Base-by-base conservation (phyloP, 1,284 basidiomycete genomes). In the Ganoderma leucocontextum region DNA sequence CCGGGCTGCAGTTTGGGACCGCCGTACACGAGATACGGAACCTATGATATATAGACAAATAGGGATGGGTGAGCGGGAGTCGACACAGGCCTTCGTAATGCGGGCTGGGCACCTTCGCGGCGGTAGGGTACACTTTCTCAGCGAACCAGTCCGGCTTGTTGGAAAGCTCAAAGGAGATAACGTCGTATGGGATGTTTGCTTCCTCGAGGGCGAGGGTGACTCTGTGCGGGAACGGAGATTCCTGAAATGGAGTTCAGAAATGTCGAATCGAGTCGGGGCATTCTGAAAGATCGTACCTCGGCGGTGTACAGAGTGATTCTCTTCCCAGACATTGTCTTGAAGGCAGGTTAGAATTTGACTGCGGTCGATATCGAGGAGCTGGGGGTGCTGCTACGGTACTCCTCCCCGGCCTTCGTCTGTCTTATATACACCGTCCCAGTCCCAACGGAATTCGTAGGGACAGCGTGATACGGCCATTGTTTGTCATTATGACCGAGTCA, bases 1-100 rank as follows among this genome's bases (percentile, higher is more conserved):
- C 82, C 75, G 0, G 85, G 82, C 15, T 82, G 75, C 3, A 82
- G 82, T n/a, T 81, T 75, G 2, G 89, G 86, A 0, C 88, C 88
- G 55, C 89, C 89, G 65, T 88, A 89, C 0, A 87, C 80, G 52
- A 89, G 76, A 4, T 55, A 55, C 8, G 87, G 89, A 22, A 89
- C 83, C 72, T 73, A 47, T 10, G 57, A n/a, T 35, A 53, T 58
- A 53, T 67, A 47, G n/a, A 49, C 47, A 17, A 17, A 17, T 25
- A 61, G 25, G 47, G 35, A 35, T 29, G 33, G 33, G 17, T 17
- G 35, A 38, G 25, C 35, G 9, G 13, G n/a, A 0, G 25, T 15
- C 2, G 47, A 22, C 2, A 25, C 12, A 22, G 7, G 47, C 9
- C 10, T 2, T n/a, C 0, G 44, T 47, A 22, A n/a, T 19, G 19